Conservation (phyloP, 768 basidiomycete genomes). For the Suillus lakei region DNA sequence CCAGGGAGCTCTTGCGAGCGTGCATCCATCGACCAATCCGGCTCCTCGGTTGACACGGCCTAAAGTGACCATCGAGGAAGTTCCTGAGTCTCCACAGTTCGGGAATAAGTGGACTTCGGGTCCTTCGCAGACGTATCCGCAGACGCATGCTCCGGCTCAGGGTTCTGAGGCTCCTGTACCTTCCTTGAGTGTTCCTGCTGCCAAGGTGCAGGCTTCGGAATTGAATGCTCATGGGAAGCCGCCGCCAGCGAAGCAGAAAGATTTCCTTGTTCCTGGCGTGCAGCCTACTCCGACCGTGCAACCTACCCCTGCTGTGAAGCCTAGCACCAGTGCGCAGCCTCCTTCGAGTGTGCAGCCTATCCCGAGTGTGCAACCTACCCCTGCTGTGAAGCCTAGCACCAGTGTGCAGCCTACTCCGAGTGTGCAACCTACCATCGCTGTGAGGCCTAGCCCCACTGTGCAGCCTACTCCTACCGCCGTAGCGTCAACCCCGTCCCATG, state of each 20-base stretch:
- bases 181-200: neutral
- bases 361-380: neutral
- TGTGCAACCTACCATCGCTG: neutral
- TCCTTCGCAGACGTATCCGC: slow-evolving; percentile 10
- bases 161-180: slow-evolving; percentile 15
- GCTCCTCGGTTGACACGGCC: slow-evolving; percentile 21
- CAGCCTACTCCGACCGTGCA: neutral
- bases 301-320: neutral
- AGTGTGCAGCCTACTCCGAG: neutral
- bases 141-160: slow-evolving; percentile 13
- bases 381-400: neutral
- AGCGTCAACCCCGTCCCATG: neutral
- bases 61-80: slow-evolving; percentile 35
- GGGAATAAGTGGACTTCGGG: slow-evolving; percentile 16
- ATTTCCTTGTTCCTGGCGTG: slow-evolving; percentile 3
- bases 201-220: slow-evolving; percentile 12
- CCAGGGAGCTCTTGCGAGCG: neutral
- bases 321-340: neutral
- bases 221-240: slow-evolving; percentile 21
- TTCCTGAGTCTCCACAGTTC: slow-evolving; percentile 23
- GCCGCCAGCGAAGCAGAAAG: slow-evolving; percentile 27
- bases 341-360: neutral
- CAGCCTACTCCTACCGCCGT: neutral
- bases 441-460: neutral
- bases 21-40: slow-evolving; percentile 11